These are phyloP conservation scores for Naganishia sp. DNA, from an alignment of 1,284 basidiomycete species.

Conservation along the genomic window DNA sequence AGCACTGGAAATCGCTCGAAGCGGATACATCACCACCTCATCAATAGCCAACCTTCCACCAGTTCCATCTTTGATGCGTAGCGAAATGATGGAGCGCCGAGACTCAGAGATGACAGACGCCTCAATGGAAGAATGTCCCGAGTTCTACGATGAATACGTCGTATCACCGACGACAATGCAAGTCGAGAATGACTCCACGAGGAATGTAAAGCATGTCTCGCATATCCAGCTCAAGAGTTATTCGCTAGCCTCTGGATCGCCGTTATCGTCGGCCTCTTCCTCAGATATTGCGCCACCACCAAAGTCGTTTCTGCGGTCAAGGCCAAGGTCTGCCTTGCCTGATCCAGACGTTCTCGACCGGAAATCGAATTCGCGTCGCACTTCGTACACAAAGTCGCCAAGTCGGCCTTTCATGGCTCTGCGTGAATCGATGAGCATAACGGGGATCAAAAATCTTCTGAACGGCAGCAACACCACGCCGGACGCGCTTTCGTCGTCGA, in stretches of 20 bases:
- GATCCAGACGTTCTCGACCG: constrained; percentile 8
- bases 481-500: background rate
- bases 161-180: constrained; percentile 4
- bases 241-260: constrained; percentile 28
- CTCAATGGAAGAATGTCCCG: constrained; percentile 20
- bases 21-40: constrained; percentile 17
- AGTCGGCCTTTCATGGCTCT: constrained; percentile 20
- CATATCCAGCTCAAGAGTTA: constrained; percentile 22
- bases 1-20: constrained; percentile 14
- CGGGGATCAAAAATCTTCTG: constrained; percentile 28
- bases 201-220: too few species aligned
- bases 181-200: too few species aligned
- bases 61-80: constrained; percentile 12
- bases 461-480: constrained; percentile 4
- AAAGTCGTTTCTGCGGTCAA: constrained; percentile 10
- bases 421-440: constrained; percentile 29
- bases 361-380: constrained; percentile 3
- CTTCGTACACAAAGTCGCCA: background rate
- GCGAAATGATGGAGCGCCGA: constrained; percentile 7
- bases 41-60: constrained; percentile 20
- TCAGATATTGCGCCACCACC: background rate
- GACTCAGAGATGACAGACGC: constrained; percentile 23
- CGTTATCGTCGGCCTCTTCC: constrained; percentile 12
- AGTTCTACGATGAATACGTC: constrained; percentile 17
- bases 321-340: constrained; percentile 12